Base-by-base conservation (phyloP, 2,329 filamentous ascomycete species). In the Magnaporthales sp. region DNA sequence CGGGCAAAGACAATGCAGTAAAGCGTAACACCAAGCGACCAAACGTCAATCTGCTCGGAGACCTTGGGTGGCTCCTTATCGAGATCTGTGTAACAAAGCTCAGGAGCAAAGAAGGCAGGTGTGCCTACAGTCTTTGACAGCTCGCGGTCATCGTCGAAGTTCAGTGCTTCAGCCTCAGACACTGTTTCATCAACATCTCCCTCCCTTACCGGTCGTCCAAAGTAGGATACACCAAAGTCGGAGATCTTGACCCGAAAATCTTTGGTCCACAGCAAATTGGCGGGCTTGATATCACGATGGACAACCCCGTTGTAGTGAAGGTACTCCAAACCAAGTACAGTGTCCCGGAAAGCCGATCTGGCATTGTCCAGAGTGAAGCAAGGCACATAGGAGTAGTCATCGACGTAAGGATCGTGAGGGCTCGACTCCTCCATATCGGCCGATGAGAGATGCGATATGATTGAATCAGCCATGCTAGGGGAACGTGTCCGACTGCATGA, bases 41-140 rank as follows among this genome's bases (percentile, higher is more conserved):
- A 99, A 19, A 99, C 89, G 74, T 99, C 95, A 71, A 99, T 97
- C 72, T 96, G 92, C 72, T 92, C 92, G 4, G 93, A 97, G 56
- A 99, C 89, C 79, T 84, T 94, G 70, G 84, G 92, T 73, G 85
- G 90, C 73, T 84, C 87, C 72, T 78, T 83, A 69, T 87, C 89
- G 27, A 88, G 78, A 69, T 95, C 93, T 1, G 92, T 96, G 75
- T 93, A 95, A 79, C 95, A 99, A 51, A 99, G 84, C 76, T 99
- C 95, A 4, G 95, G 95, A 1, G 95, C 95, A 74, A 97, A 99
- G 78, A 99, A 99, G 1, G 94, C 95, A 6, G 95, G 95, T 0
- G 95, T 99, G 65, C 95, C 95, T 6, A 98, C 95, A 1, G 95
- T 98, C 81, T 98, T 98, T 68, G 95, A 94, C n/a, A 99, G 82